A percentile compares a stretch with the other conserved stretches of the same genome.
These are phyloP conservation scores for Wallacemonas collosoma DNA, from an alignment of 208 protist genomes.

Conservation along the genomic window DNA sequence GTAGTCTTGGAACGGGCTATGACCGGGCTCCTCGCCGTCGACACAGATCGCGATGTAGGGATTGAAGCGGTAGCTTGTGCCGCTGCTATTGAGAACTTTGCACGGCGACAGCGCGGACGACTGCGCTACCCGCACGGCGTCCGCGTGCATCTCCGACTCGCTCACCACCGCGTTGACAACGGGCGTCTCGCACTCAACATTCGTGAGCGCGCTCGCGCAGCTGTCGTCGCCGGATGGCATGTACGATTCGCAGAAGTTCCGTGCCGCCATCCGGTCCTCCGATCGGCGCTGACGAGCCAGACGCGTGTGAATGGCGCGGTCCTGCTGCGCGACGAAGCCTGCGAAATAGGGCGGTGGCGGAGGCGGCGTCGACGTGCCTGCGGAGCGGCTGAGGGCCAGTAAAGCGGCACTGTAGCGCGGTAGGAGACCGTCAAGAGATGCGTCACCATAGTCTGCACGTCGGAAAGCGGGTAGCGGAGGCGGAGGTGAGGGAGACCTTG, in stretches of 20 bases:
- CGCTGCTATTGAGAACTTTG: neutral
- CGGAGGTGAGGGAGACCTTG: neutral
- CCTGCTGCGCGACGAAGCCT: neutral
- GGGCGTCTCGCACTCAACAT: too few species aligned
- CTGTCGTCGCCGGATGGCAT: neutral
- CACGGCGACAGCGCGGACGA: too few species aligned
- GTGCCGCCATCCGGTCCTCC: neutral
- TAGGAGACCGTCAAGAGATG: neutral
- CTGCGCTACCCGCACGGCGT: too few species aligned
- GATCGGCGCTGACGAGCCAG: neutral
- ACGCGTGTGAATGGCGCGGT: neutral
- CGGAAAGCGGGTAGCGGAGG: neutral
- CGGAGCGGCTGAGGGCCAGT: too few species aligned
- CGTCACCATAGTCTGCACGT: neutral
- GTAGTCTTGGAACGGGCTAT: neutral
- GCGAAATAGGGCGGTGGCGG: too few species aligned
- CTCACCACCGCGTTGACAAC: too few species aligned
- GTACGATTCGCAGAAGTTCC: slow-evolving; percentile 1
- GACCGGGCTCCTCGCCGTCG: neutral
- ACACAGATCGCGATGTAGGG: neutral
- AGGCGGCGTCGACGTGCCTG: too few species aligned
- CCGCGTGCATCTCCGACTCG: too few species aligned
- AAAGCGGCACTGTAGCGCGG: neutral
- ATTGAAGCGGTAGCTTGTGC: neutral
- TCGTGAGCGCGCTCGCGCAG: neutral